phyloP scores from a whole-genome alignment of 148 eudicot genomes.

The Cornus florida region DNA sequence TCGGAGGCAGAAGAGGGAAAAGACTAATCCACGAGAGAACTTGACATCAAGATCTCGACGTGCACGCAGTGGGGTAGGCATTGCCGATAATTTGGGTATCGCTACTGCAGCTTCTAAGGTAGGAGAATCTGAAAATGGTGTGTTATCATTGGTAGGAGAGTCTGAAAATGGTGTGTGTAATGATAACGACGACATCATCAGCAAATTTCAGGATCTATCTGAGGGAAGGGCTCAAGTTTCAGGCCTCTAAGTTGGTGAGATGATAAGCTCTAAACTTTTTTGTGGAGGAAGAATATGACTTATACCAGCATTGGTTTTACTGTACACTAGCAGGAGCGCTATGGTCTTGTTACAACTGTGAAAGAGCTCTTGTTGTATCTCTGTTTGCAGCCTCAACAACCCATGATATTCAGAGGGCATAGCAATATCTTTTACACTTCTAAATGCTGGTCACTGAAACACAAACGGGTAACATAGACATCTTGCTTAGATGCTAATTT shows the following conservation, averaged over 20 bases:
- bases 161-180: constrained; percentile 14
- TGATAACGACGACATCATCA: not conserved
- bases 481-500: not conserved
- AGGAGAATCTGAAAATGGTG: constrained; percentile 17
- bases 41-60: constrained; percentile 7
- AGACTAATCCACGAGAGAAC: not conserved
- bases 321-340: not conserved
- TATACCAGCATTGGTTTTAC: not conserved
- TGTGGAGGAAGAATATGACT: not conserved
- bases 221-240: constrained; percentile 16
- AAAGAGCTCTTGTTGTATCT: not conserved
- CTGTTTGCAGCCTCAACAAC: not conserved
- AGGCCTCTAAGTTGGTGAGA: not conserved
- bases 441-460: not conserved
- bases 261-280: not conserved
- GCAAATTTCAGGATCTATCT: constrained; percentile 6
- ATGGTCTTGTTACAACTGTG: not conserved
- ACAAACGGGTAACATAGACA: not conserved
- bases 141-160: constrained; percentile 6
- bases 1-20: constrained; percentile 17
- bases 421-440: not conserved
- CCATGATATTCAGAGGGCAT: not conserved
- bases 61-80: constrained; percentile 9
- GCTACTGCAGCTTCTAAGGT: not conserved
- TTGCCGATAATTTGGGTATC: constrained; percentile 11